phyloP scores from a whole-genome alignment of 139 green algal genomes.

The Yamagishiella unicocca region DNA sequence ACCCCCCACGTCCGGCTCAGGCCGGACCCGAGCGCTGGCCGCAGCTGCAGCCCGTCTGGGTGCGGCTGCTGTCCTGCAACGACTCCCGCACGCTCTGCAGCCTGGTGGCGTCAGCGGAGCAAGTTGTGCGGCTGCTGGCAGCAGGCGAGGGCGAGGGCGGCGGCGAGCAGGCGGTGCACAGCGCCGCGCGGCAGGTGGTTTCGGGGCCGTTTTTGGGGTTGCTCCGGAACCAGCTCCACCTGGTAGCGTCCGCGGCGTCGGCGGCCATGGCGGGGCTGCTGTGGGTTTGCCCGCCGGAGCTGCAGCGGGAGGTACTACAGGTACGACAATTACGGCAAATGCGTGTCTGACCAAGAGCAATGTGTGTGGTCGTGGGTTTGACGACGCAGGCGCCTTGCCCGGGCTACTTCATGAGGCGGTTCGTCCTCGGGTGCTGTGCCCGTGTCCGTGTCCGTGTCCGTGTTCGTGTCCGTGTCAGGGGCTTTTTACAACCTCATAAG shows the following conservation, averaged over 20 bases:
- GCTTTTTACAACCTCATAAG: no score
- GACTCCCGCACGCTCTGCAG: not conserved
- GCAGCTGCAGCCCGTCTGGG: constrained; percentile 16
- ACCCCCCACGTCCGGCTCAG: not conserved
- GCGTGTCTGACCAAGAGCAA: no score
- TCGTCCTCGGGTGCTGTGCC: no score
- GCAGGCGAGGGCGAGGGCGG: not conserved
- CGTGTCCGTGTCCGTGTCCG: no score
- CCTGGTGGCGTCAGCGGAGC: constrained; percentile 9
- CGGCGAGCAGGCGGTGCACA: not conserved
- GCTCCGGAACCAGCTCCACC: not conserved
- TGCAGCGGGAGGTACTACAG: constrained; percentile 36
- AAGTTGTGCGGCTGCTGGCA: not conserved
- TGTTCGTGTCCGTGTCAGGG: no score
- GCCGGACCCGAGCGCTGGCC: constrained; percentile 11
- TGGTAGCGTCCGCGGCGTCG: not conserved
- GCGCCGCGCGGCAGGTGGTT: constrained; percentile 17
- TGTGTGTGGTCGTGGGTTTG: no score
- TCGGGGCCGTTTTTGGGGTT: constrained; percentile 25
- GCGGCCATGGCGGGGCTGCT: constrained; percentile 23
- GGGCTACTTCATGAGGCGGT: no score
- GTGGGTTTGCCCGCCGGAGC: not conserved
- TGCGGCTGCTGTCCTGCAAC: not conserved
- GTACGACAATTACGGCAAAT: no score
- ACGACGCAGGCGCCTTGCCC: no score